Evolutionary conservation across 306 rosid genomes (phyloP), one percentile per base, ranked within the genome.

Genomic region (Vigna reflexopilosa): DNA sequence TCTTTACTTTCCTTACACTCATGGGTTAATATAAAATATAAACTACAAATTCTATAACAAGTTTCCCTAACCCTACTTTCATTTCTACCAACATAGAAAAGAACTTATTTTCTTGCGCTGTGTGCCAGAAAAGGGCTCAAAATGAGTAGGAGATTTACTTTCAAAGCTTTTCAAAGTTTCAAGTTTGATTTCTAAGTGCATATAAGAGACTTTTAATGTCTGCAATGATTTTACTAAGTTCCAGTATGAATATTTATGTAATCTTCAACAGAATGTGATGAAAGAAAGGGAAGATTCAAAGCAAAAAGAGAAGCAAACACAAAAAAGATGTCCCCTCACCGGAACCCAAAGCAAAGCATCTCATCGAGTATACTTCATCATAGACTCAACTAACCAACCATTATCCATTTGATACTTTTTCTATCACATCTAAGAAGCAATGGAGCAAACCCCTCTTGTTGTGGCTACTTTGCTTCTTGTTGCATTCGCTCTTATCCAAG

Each of bases 281-380:
- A 44, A 44, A 44, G 14, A 44, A 44, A 11, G 20, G 28, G 49
- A 2, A 48, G 69, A 66, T 55, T 26, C 81, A 55, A 55, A 68
- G 38, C 10, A 32, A 47, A 56, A 78, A 10, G 61, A 11, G 36
- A 42, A 42, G 10, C 48, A 26, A 22, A 26, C 28, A 26, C 0
- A 2, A 26, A 34, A 65, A 78, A 67, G 82, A 78, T 69, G 62
- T 45, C 16, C 16, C 50, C 50, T 45, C 50, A 11, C 50, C 50
- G 50, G 9, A 45, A 45, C 50, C 50, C 50, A 45, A 82, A 80
- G 81, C 59, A 90, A 92, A 87, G 97, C 84, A 90, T 90, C 89
- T 77, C 58, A 48, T 77, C 58, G 42, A 76, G 61, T 74, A 82
- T 80, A 67, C 80, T 88, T 85, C 87, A 87, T 85, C 88, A 80